Evolutionary conservation across 495 filamentous ascomycete genomes (phyloP), one percentile per base, ranked within the genome.

Genomic region (Hypoxylon intermedium): DNA sequence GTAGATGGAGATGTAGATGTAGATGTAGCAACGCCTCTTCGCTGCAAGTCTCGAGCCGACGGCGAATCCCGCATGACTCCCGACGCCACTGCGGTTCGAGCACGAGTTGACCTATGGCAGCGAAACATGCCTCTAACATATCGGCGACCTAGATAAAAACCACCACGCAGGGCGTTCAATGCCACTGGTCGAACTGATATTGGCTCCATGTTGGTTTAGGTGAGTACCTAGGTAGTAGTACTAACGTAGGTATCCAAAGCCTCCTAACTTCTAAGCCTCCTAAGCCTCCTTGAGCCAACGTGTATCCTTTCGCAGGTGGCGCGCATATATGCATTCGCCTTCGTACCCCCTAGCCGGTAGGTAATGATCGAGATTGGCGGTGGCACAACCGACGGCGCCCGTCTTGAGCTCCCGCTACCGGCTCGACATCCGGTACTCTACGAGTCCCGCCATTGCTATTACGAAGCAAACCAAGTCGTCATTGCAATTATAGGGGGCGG

Each of bases 1-100:
- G n/a, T n/a, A n/a, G n/a, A n/a, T n/a, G n/a, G n/a, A n/a, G n/a
- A n/a, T n/a, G n/a, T n/a, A n/a, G n/a, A n/a, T n/a, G n/a, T n/a
- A n/a, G n/a, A n/a, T n/a, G 55, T 67, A 11, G 33, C 20, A 42
- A 65, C 18, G 5, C 44, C 45, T 47, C 69, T 59, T 38, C 40
- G 37, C 13, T 67, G 63, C 13, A 54, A 18, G 7, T 18, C 20
- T 6, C 34, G 31, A 33, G 16, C 23, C 20, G 45, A 40, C 30
- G 23, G 31, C 16, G 42, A 37, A 24, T 47, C 5, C 9, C 33
- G 28, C 11, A 41, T 20, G 24, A 9, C 23, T 13, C 28, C 20
- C 38, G 15, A 41, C n/a, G 34, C 19, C 19, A 12, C 20, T 18
- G 28, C 13, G 2, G n/a, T 21, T 21, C 18, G 28, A n/a, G n/a